Conservation (phyloP, 1,139 yeast species). For the Pichia inconspicua region DNA sequence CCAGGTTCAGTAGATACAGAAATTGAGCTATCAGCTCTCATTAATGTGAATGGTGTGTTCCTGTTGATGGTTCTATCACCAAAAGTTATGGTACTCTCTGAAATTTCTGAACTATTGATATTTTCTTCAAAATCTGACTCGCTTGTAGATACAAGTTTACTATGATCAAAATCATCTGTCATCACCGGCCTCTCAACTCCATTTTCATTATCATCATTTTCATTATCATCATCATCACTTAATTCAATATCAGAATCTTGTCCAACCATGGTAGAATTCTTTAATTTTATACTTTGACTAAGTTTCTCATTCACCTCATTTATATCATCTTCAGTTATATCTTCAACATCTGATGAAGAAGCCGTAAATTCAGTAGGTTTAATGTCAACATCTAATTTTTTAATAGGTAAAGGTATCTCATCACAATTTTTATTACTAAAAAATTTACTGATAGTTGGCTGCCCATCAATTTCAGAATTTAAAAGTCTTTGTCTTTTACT, state of each 20-base stretch:
- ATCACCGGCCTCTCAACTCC: neutral
- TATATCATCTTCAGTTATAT: constrained; percentile 12
- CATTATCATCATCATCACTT: constrained; percentile 9
- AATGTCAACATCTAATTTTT: neutral
- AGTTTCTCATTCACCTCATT: constrained; percentile 9
- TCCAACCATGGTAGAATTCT: neutral
- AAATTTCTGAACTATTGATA: constrained; percentile 9
- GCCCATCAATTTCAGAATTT: constrained; percentile 9
- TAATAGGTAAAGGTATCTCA: neutral
- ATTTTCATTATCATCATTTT: constrained; percentile 9
- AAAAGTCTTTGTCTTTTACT: constrained; percentile 23
- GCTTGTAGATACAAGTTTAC: constrained; percentile 1
- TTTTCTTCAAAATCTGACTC: constrained; percentile 12
- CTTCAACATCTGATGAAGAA: constrained; percentile 14
- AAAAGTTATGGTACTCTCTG: constrained; percentile 9
- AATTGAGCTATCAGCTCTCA: constrained; percentile 3
- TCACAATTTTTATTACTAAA: constrained; percentile 9
- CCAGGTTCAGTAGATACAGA: constrained; percentile 12
- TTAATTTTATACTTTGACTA: neutral
- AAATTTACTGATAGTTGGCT: constrained; percentile 11
- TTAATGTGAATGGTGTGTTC: constrained; percentile 2
- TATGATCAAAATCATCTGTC: neutral
- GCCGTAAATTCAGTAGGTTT: constrained; percentile 8
- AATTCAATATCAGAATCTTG: constrained; percentile 8
- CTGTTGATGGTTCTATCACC: constrained; percentile 3